Conservation (phyloP, 2,329 filamentous ascomycete genomes). For the Aotearoamyces nothofagi region DNA sequence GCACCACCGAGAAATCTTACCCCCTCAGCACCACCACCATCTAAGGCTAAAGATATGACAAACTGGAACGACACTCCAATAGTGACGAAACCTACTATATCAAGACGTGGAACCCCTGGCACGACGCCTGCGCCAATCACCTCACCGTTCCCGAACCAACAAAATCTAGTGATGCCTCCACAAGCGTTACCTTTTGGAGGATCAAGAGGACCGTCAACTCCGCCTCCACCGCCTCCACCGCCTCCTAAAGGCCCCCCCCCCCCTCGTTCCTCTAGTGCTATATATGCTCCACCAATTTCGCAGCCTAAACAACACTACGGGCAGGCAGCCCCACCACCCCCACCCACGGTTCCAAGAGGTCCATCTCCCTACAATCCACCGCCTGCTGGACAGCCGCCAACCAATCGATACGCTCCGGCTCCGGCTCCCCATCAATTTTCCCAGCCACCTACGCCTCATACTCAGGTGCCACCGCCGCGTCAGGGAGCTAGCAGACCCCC, state of each 20-base stretch:
- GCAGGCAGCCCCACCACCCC: constrained; percentile 30
- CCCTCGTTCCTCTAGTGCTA: constrained; percentile 37
- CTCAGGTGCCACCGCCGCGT: constrained; percentile 24
- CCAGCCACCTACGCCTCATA: constrained; percentile 26
- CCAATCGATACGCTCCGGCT: constrained; percentile 61
- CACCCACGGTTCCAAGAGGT: constrained; percentile 46
- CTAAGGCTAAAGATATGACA: constrained; percentile 54
- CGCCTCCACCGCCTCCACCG: constrained; percentile 70
- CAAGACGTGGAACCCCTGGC: constrained; percentile 61
- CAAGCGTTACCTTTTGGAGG: constrained; percentile 41
- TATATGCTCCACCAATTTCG: constrained; percentile 45
- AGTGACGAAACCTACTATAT: constrained; percentile 54
- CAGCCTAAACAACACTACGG: constrained; percentile 18
- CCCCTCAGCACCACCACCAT: constrained; percentile 53
- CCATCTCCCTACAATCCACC: constrained; percentile 79
- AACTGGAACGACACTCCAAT: constrained; percentile 95
- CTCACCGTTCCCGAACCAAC: constrained; percentile 62
- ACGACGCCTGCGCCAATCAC: constrained; percentile 43
- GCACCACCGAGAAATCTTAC: constrained; percentile 50
- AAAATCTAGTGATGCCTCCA: constrained; percentile 36
- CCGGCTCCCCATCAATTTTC: constrained; percentile 38
- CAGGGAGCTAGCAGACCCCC: constrained; percentile 27
- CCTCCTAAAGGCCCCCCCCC: constrained; percentile 68
- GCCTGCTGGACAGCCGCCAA: constrained; percentile 51
- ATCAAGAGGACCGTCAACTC: constrained; percentile 48